Evolutionary conservation across 129 eudicot species (phyloP).

Genomic region (Artemisia annua): DNA sequence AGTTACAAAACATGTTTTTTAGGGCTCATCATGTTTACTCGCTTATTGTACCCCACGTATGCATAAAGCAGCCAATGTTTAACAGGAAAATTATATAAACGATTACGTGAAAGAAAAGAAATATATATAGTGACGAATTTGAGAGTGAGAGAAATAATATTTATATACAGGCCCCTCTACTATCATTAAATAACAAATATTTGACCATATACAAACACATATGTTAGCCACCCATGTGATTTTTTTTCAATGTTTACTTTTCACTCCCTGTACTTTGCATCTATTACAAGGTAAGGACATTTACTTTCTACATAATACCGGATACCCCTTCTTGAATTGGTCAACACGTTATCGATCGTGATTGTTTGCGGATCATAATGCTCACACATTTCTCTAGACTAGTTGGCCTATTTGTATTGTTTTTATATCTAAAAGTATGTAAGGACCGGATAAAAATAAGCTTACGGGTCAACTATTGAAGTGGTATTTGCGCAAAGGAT

Average conservation of each 20-base stretch:
- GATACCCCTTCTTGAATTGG: conserved; percentile 6
- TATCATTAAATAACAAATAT: neutral
- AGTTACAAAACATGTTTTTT: neutral
- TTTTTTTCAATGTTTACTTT: neutral
- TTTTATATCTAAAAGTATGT: no score
- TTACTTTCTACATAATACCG: neutral
- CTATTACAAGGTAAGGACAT: neutral
- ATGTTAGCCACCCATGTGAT: conserved; percentile 27
- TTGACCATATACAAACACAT: conserved; percentile 16
- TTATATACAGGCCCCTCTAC: conserved; percentile 21
- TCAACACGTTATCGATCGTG: conserved; percentile 24
- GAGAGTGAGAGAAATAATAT: conserved; percentile 14
- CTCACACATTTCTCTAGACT: neutral
- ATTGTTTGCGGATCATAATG: conserved; percentile 16
- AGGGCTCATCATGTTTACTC: neutral
- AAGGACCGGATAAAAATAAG: no score
- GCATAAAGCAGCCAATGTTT: conserved; percentile 7
- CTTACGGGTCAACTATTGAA: no score
- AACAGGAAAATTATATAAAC: conserved; percentile 1
- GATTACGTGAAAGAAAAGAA: conserved; percentile 22
- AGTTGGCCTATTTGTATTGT: neutral
- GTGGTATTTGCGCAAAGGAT: no score
- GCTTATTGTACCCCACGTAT: neutral
- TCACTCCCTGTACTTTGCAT: neutral
- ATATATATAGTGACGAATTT: neutral